Conservation (phyloP, 441 rosid species). For the Adansonia rubrostipa region DNA sequence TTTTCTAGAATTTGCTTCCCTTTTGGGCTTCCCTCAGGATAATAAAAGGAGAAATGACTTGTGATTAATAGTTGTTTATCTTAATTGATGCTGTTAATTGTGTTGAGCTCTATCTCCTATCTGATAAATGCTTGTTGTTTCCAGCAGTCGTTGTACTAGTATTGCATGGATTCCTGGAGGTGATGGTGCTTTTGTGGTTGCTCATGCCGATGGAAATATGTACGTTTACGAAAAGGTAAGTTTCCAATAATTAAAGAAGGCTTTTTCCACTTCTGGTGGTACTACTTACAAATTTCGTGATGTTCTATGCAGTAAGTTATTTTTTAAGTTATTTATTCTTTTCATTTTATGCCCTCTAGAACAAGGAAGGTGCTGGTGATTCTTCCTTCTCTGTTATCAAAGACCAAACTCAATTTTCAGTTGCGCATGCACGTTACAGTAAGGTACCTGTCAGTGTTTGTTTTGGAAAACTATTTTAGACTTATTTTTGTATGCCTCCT, state of each 20-base stretch:
- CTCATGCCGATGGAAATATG: constrained; percentile 95
- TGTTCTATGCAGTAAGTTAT: constrained; percentile 20
- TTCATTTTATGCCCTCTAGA: constrained; percentile 42
- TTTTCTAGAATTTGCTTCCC: neutral
- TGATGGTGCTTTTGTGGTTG: constrained; percentile 90
- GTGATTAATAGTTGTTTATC: neutral
- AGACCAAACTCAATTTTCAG: constrained; percentile 87
- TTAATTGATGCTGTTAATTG: neutral
- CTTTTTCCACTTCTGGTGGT: neutral
- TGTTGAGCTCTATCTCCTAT: neutral
- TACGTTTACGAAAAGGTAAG: constrained; percentile 94
- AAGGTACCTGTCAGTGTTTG: constrained; percentile 57
- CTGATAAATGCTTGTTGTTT: constrained; percentile 34
- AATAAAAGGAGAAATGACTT: neutral
- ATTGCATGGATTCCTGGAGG: constrained; percentile 94
- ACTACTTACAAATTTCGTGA: constrained; percentile 16
- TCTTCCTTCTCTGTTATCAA: constrained; percentile 85
- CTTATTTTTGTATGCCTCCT: neutral
- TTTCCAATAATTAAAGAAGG: constrained; percentile 7
- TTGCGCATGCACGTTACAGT: constrained; percentile 87
- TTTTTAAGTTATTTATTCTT: constrained; percentile 19
- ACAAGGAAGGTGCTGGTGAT: constrained; percentile 86
- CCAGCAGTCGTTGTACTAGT: constrained; percentile 84
- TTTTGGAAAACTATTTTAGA: constrained; percentile 14
- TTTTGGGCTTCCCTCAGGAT: neutral